Evolutionary conservation across 306 rosid species (phyloP), one percentile per base, ranked within the genome.

Genomic region (Prunus mira): DNA sequence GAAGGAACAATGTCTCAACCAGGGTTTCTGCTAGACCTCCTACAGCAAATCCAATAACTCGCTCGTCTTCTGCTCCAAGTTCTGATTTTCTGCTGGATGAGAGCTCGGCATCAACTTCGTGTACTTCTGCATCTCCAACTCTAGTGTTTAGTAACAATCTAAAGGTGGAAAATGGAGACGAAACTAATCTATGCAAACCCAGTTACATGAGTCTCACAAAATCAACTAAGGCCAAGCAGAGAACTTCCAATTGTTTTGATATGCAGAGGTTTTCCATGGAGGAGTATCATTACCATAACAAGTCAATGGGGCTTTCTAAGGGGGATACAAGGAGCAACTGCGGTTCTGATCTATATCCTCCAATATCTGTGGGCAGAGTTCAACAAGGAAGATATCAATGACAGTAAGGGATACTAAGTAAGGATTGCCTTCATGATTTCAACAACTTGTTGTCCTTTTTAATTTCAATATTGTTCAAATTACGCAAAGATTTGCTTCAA

Each of bases 161-260:
- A 63, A 65, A 27, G 72, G 81, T 54, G 71, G 90, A 80, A 43
- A 72, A 69, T 47, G 45, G 22, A 18, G 87, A 78, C 60, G 84
- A 87, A 66, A 76, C 65, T 20, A 79, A 32, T 17, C 27, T 65
- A 25, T 27, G 50, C 19, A 87, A 81, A 52, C 92, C 91, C 18
- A 86, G 86, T 79, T 95, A 92, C 84, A 86, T 87, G 88, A 84
- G 76, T 79, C 78, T 88, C 76, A 92, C 97, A 71, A 80, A 76
- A 25, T 95, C 96, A 20, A 87, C 76, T 5, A 90, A 82, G 76
- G 92, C 91, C 28, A 95, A 90, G 82, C 84, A 81, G 80, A 82
- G 87, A 82, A 61, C 78, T 75, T 81, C 74, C 58, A 69, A 82
- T 74, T 70, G 64, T 78, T 75, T 52, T 8, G 83, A 82, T 73